A percentile compares a stretch with the other conserved stretches of the same genome.
phyloP scores from a whole-genome alignment of 495 filamentous ascomycete genomes.

The Lasiosphaeriaceae sp. region DNA sequence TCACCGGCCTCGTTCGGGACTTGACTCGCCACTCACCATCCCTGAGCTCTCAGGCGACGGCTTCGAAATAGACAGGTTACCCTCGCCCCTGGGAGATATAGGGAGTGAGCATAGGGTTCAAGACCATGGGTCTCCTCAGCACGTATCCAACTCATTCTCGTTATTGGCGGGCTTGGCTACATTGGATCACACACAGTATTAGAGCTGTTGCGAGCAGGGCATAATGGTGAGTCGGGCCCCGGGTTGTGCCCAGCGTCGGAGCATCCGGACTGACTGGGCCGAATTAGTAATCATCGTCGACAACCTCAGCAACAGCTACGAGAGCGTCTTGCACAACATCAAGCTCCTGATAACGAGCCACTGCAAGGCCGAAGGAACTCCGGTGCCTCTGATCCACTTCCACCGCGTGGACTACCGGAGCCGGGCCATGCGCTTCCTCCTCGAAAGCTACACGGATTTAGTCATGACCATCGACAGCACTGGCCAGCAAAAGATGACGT shows the following conservation, averaged over 20 bases:
- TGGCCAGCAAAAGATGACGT: conserved; percentile 39
- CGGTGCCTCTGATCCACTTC: conserved; percentile 51
- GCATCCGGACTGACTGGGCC: too few species aligned
- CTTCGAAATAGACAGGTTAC: conserved; percentile 12
- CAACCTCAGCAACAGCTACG: conserved; percentile 59
- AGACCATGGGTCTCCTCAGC: neutral
- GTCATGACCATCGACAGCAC: conserved; percentile 37
- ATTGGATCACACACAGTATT: conserved; percentile 63
- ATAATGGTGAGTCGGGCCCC: conserved; percentile 52
- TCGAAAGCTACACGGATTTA: conserved; percentile 25
- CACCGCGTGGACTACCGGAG: conserved; percentile 57
- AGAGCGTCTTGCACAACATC: conserved; percentile 51
- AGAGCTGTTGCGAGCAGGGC: conserved; percentile 57
- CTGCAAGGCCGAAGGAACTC: conserved; percentile 29
- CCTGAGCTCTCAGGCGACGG: conserved; percentile 22
- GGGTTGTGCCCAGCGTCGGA: too few species aligned
- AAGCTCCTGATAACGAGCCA: conserved; percentile 45
- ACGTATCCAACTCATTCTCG: conserved; percentile 39
- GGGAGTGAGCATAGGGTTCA: neutral
- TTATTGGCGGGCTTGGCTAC: conserved; percentile 62
- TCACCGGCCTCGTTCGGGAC: conserved; percentile 5
- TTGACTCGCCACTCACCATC: conserved; percentile 17
- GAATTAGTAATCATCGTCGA: conserved; percentile 54
- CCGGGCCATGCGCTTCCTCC: conserved; percentile 19
- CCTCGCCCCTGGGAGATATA: neutral